Evolutionary conservation across 2,329 filamentous ascomycete genomes (phyloP), one percentile per base, ranked within the genome.

Genomic region (Fusarium longipes): DNA sequence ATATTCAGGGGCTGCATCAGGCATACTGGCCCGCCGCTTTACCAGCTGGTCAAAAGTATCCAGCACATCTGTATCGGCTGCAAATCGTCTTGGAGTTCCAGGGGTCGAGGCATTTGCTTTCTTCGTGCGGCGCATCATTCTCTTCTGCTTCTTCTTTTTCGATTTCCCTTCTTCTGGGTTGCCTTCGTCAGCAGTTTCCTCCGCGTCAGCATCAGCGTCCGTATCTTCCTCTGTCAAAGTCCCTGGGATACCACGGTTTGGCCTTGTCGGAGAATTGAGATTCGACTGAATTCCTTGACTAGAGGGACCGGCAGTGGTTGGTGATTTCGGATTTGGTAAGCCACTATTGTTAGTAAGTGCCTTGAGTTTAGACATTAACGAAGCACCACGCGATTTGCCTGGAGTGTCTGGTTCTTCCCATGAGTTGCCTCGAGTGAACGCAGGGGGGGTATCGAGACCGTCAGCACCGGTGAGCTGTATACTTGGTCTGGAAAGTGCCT

Each of bases 151-250:
- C 30, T 82, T 82, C 65, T 85, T 82, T 64, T 85, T 86, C 3
- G 78, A 71, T 27, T 78, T 73, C 51, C 49, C 66, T 8, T 61
- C 52, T 9, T 82, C 81, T 15, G 80, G 75, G n/a, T 78, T 73
- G 18, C 80, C 85, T 74, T 97, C 94, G 51, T 93, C 93, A 0
- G 89, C 92, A 42, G 93, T 97, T 75, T 96, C 93, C 75, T 97
- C 94, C 2, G 90, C 92, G 76, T 96, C 93, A 1, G 91, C 85
- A 60, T 86, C 85, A 25, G 81, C 81, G 40, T 82, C 79, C 10
- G 76, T 77, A 60, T 79, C 76, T 57, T 85, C 84, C 67, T 87
- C 85, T 39, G 81, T 78, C 55, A 88, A 76, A 1, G 84, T 87
- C 20, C 84, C 81, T 11, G 85, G 85, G 65, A 87, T 81, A 57